Conservation (phyloP, 805 yeast species). For the Saccharomycopsis capsularis region DNA sequence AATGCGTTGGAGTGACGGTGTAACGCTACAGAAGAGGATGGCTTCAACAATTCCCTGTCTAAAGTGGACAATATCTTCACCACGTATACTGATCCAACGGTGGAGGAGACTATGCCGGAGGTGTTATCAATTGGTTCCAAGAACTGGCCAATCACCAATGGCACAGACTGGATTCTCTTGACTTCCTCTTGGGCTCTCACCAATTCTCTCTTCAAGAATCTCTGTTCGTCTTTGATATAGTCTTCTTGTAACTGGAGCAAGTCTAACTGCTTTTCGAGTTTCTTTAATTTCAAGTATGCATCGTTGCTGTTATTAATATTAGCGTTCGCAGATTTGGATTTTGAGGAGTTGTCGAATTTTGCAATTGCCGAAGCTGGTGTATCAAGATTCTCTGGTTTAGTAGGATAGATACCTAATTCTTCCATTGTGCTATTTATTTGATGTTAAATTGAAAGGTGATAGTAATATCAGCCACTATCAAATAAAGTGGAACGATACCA, state of each 20-base stretch:
- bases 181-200: conserved; percentile 98
- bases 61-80: conserved; percentile 91
- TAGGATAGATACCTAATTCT: conserved; percentile 48
- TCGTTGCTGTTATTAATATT: conserved; percentile 40
- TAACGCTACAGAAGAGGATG: conserved; percentile 91
- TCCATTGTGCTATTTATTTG: conserved; percentile 45
- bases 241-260: conserved; percentile 84
- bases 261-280: conserved; percentile 84
- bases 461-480: too few relatives aligned
- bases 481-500: too few relatives aligned
- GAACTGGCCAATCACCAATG: conserved; percentile 96
- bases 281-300: conserved; percentile 77
- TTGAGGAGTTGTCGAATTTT: conserved; percentile 26
- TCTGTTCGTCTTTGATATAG: conserved; percentile 95
- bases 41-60: conserved; percentile 89
- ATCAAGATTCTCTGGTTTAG: conserved; percentile 28
- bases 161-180: conserved; percentile 94
- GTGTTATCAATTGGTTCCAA: conserved; percentile 95
- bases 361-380: conserved; percentile 30
- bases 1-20: conserved; percentile 98
- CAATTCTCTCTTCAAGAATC: conserved; percentile 89
- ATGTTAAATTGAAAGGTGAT: too few relatives aligned
- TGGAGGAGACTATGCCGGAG: conserved; percentile 93
- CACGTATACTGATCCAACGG: conserved; percentile 96
- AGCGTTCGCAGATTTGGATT: conserved; percentile 21